Base-by-base conservation (phyloP, 306 rosid species). In the Trichosanthes truncata region DNA sequence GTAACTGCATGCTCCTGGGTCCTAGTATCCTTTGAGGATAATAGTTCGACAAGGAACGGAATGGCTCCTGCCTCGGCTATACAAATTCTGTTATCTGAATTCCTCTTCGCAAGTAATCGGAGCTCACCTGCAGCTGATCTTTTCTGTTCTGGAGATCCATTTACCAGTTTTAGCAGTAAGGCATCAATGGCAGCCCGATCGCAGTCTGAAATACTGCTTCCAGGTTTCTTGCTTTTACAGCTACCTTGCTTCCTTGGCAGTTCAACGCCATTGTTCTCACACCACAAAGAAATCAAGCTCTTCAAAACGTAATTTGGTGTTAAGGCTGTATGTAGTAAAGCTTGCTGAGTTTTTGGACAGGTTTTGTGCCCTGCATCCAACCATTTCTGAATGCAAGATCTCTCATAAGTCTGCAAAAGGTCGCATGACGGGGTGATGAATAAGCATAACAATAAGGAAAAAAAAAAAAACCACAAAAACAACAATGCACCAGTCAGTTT, bases 1-100 rank as follows among this genome's bases (percentile, higher is more conserved):
- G 98, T 96, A 81, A 96, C 99, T 17, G 99, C 99, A 21, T 96
- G 99, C 82, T 93, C 99, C 83, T 96, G 98, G 2, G 97, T 89
- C 60, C 99, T 92, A 81, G 92, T 86, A 74, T 96, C 99, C 0
- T 77, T 33, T 9, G 96, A 93, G 48, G 97, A 93, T 74, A 96
- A 63, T 66, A 93, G 83, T 23, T 96, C 96, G 43, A 93, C 96
- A 29, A 96, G 99, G 83, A 90, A 95, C 0, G 98, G 99, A 73
- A 93, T 96, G 62, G 98, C 98, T 82, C 99, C 99, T 49, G 99
- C 93, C 78, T 93, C 99, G 3, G 98, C 99, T 74, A 96, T 93
- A 84, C 99, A 96, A 53, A 96, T 91, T 84, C 99, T 71, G 79
- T 96, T 93, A 84, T 93, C 99, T 0, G 91, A 93, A 73, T 96